Evolutionary conservation across 1,284 basidiomycete genomes (phyloP).

Genomic region (Trichosporon ovoides): DNA sequence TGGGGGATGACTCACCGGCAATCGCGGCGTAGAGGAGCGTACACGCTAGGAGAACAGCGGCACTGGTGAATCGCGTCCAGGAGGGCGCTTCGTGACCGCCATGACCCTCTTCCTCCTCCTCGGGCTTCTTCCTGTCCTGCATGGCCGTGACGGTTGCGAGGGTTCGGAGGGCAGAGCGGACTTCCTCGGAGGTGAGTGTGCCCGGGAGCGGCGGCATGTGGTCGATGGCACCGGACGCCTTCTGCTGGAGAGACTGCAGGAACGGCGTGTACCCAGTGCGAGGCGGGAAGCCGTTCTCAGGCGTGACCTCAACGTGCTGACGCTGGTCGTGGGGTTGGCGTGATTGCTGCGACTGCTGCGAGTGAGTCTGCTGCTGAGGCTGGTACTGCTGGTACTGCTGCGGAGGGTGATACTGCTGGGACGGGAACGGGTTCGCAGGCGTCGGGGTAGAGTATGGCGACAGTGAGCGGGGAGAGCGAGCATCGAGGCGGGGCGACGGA

Average conservation of each 20-base stretch:
- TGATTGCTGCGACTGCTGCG: not conserved
- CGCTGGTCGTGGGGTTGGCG: not conserved
- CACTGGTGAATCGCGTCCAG: slow-evolving; percentile 81
- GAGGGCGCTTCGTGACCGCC: slow-evolving; percentile 93
- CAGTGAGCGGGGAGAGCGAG: not conserved
- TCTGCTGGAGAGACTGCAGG: slow-evolving; percentile 58
- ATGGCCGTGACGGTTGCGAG: slow-evolving; percentile 75
- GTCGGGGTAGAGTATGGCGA: not conserved
- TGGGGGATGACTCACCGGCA: slow-evolving; percentile 59
- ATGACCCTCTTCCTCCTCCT: slow-evolving; percentile 41
- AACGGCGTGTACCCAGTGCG: slow-evolving; percentile 58
- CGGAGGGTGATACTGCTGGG: too few relatives aligned
- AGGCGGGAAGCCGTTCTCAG: not conserved
- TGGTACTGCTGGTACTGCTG: not conserved
- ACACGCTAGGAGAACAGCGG: slow-evolving; percentile 79
- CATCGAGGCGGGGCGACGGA: not conserved
- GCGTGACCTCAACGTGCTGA: not conserved
- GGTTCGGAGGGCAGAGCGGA: slow-evolving; percentile 81
- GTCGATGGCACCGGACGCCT: slow-evolving; percentile 41
- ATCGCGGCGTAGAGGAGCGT: slow-evolving; percentile 93
- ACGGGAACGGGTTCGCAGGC: not conserved
- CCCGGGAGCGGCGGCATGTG: slow-evolving; percentile 52
- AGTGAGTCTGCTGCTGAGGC: not conserved
- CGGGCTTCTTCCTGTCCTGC: slow-evolving; percentile 48
- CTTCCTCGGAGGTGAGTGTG: slow-evolving; percentile 73